Conservation (phyloP, 331 rosid species). For the Cydonia oblonga region DNA sequence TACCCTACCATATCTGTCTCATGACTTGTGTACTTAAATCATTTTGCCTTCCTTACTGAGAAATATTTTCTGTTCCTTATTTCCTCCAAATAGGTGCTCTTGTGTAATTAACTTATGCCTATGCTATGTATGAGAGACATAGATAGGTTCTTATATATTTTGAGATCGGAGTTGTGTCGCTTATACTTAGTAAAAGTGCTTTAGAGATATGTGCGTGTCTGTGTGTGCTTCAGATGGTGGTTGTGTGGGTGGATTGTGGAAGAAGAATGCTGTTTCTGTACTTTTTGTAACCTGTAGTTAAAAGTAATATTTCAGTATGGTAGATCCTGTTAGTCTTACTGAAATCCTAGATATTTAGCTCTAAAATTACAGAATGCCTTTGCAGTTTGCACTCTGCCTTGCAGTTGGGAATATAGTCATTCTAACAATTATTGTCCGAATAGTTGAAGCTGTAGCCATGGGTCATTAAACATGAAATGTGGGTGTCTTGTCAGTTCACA, state of each 20-base stretch:
- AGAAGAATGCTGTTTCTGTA: not conserved
- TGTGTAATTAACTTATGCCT: not conserved
- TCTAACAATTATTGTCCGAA: not conserved
- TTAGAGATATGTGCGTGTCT: not conserved
- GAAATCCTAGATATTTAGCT: not conserved
- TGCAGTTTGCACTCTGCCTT: not conserved
- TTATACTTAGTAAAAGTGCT: not conserved
- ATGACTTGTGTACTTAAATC: too few species aligned
- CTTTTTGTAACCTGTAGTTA: not conserved
- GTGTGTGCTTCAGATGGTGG: too few species aligned
- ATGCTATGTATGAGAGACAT: not conserved
- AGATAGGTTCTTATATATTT: not conserved
- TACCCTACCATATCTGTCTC: too few species aligned
- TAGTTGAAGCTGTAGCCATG: not conserved
- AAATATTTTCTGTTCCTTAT: too few species aligned
- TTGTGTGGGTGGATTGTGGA: not conserved
- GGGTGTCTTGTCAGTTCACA: not conserved
- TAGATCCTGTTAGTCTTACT: not conserved
- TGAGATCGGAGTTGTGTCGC: not conserved
- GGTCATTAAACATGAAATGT: not conserved
- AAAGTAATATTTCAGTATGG: not conserved
- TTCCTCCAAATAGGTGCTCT: too few species aligned
- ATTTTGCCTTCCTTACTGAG: not conserved
- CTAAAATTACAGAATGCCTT: not conserved
- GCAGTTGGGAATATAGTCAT: too few species aligned